Percentiles rank a stretch among this genome's conserved stretches.
Evolutionary conservation across 2,329 filamentous ascomycete genomes (phyloP).

Genomic region (Stemphylium lycopersici): DNA sequence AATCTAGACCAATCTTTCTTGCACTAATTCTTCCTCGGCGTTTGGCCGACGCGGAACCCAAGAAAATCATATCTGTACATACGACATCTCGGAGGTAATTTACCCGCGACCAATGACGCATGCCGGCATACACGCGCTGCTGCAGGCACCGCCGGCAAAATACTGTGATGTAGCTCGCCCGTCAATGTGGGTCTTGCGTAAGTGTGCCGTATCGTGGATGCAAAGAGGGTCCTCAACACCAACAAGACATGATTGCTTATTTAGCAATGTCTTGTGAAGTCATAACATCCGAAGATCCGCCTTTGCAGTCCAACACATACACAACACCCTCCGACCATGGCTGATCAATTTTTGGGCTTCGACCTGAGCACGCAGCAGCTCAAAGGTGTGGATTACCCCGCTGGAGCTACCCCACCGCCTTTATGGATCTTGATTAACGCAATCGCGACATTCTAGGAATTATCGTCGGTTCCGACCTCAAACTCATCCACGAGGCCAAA

Average conservation of each 20-base stretch:
- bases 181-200: constrained; percentile 24
- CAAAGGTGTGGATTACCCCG: constrained; percentile 67
- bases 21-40: constrained; percentile 7
- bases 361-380: constrained; percentile 97
- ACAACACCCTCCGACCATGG: constrained; percentile 34
- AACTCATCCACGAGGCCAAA: constrained; percentile 82
- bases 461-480: constrained; percentile 81
- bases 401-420: constrained; percentile 35
- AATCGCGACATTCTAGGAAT: constrained; percentile 63
- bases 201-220: constrained; percentile 19
- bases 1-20: constrained; percentile 5
- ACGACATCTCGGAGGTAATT: constrained; percentile 15
- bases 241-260: constrained; percentile 20
- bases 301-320: not conserved
- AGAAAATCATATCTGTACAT: constrained; percentile 4
- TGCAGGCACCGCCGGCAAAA: constrained; percentile 45
- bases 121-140: constrained; percentile 7
- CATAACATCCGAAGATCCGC: not conserved
- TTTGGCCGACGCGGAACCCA: constrained; percentile 7
- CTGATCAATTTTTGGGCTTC: constrained; percentile 80
- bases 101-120: constrained; percentile 33
- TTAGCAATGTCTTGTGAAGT: constrained; percentile 19
- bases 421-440: constrained; percentile 19
- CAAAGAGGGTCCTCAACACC: constrained; percentile 23
- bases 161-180: constrained; percentile 25